Evolutionary conservation across 352 stramenopile genomes (phyloP).

Genomic region (Phytophthora europaea): DNA sequence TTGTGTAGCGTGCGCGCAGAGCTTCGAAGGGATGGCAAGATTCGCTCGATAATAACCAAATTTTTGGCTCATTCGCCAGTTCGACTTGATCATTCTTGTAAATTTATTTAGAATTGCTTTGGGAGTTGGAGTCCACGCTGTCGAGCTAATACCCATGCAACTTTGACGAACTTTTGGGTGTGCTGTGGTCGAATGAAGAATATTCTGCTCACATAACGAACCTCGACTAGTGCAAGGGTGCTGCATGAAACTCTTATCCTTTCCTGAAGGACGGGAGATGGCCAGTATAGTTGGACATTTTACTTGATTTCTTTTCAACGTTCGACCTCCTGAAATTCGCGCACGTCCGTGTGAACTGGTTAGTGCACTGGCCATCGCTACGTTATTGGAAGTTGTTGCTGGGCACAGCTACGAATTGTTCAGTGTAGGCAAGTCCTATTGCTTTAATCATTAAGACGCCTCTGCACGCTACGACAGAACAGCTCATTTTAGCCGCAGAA

Average conservation of each 20-base stretch:
- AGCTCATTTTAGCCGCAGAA: neutral
- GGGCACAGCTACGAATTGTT: neutral
- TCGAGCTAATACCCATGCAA: too few species aligned
- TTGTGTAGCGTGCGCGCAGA: too few species aligned
- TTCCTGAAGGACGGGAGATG: neutral
- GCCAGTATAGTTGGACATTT: neutral
- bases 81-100: too few species aligned
- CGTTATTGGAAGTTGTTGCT: neutral
- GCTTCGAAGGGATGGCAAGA: too few species aligned
- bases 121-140: too few species aligned
- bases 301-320: neutral
- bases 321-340: neutral
- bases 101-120: too few species aligned
- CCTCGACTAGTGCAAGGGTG: too few species aligned
- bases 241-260: neutral
- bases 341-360: neutral
- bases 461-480: neutral
- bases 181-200: too few species aligned
- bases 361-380: conserved; percentile 1
- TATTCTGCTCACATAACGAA: too few species aligned
- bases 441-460: neutral
- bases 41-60: too few species aligned
- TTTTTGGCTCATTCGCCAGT: too few species aligned
- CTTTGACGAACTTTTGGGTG: too few species aligned
- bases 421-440: neutral